phyloP scores from a whole-genome alignment of 129 eudicot genomes.

The Helichrysum umbraculigerum region DNA sequence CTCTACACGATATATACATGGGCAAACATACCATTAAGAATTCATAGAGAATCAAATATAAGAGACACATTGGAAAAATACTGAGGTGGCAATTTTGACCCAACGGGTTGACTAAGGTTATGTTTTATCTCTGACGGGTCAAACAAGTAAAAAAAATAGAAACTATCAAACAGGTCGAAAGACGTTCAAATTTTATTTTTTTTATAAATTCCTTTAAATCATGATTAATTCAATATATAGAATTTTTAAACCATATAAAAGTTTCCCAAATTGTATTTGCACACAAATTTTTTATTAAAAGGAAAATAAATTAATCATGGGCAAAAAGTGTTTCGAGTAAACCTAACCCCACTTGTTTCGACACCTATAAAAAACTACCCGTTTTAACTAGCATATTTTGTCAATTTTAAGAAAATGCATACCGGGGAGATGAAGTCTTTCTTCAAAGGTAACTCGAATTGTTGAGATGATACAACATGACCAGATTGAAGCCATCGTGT shows the following conservation, averaged over 20 bases:
- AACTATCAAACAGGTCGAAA: not conserved
- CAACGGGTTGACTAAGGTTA: constrained; percentile 1
- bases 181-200: not conserved
- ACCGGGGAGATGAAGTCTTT: constrained; percentile 52
- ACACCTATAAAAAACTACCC: not conserved
- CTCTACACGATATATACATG: constrained; percentile 2
- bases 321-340: not conserved
- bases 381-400: not conserved
- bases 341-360: not conserved
- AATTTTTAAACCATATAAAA: not conserved
- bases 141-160: not conserved
- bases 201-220: not conserved
- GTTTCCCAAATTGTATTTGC: not conserved
- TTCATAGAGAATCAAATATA: not conserved
- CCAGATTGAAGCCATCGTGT: constrained; percentile 82
- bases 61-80: not conserved
- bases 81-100: not conserved
- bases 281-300: not conserved
- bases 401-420: constrained; percentile 25
- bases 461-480: constrained; percentile 75
- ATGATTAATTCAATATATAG: no score
- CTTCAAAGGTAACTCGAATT: constrained; percentile 64
- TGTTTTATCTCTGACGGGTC: not conserved
- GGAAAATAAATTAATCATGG: not conserved
- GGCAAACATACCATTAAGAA: not conserved